Evolutionary conservation across 2,329 filamentous ascomycete genomes (phyloP), one percentile per base, ranked within the genome.

Genomic region (Aspergillus candidus): DNA sequence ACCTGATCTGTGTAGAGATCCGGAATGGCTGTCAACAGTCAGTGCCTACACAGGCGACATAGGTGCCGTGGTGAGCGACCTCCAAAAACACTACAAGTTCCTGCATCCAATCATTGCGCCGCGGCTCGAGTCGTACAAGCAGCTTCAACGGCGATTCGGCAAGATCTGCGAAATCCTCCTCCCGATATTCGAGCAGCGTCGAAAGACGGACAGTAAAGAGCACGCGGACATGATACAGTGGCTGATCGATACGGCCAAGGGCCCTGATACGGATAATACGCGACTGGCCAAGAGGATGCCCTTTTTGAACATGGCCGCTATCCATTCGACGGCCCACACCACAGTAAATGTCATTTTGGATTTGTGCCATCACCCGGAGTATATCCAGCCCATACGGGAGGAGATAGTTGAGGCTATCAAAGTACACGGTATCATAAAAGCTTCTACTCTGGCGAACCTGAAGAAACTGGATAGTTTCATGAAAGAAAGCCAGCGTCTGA

Each of bases 161-260:
- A 38, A 38, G 13, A 27, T 14, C 36, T 40, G 38, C 34, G 22
- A 27, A 27, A 27, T 27, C 11, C 11, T 34, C 14, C 10, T n/a
- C 37, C 6, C 29, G 40, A 14, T 36, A 32, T n/a, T 27, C 15
- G 44, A 39, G 15, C 10, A 32, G 14, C 10, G 14, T 42, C 4
- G 38, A 38, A 5, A 10, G 40, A 22, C 18, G 1, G 34, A 48
- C 17, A 22, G 56, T 0, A 52, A 59, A 12, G 65, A 59, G 47
- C 46, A 63, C 41, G 59, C 56, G 32, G 62, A 61, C 4, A 58
- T 68, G 55, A 45, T 69, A 32, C 61, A 66, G 43, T 68, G 64
- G 65, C 51, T 67, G 41, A 52, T 68, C 41, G 60, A 62, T 11
- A 52, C 50, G 2, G 49, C 52, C 6, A 35, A 49, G 30, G 41